A percentile compares a stretch with the other conserved stretches of the same genome.
phyloP scores from a whole-genome alignment of 176 grass and related monocot genomes.

The Metroxylon sagu region DNA sequence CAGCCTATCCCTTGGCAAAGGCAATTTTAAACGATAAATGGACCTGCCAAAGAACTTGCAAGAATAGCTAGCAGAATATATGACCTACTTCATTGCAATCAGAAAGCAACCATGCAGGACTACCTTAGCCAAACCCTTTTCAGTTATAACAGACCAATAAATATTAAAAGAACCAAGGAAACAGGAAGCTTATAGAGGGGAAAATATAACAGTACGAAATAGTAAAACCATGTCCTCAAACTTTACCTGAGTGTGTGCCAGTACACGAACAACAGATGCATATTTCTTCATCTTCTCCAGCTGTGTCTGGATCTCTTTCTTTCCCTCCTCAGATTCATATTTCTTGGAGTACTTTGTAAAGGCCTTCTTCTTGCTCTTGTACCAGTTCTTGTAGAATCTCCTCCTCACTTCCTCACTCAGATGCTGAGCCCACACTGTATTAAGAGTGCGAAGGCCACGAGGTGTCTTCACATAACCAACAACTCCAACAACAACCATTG shows the following conservation, averaged over 20 bases:
- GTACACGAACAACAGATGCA: conserved; percentile 67
- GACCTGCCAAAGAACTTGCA: no score
- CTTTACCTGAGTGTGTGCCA: conserved; percentile 70
- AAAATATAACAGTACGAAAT: no score
- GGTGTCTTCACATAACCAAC: conserved; percentile 88
- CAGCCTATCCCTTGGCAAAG: no score
- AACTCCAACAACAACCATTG: conserved; percentile 77
- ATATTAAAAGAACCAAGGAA: no score
- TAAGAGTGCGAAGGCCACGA: conserved; percentile 65
- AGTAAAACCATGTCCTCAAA: no score
- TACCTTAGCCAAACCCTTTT: no score
- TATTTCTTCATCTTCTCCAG: conserved; percentile 98
- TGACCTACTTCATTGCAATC: no score
- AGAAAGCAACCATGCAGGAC: no score
- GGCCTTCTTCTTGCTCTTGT: conserved; percentile 93
- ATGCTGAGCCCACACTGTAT: conserved; percentile 92
- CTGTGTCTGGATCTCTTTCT: conserved; percentile 72
- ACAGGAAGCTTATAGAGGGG: no score
- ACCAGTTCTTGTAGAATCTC: conserved; percentile 97
- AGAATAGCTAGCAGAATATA: no score
- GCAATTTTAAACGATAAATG: no score
- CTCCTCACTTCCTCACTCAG: conserved; percentile 80
- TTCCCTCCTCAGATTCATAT: conserved; percentile 60
- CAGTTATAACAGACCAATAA: no score
- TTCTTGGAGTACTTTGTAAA: conserved; percentile 83